A percentile compares a stretch with the other conserved stretches of the same genome.
Evolutionary conservation across 2,329 filamentous ascomycete species (phyloP).

Genomic region (Nigrospora oryzae): DNA sequence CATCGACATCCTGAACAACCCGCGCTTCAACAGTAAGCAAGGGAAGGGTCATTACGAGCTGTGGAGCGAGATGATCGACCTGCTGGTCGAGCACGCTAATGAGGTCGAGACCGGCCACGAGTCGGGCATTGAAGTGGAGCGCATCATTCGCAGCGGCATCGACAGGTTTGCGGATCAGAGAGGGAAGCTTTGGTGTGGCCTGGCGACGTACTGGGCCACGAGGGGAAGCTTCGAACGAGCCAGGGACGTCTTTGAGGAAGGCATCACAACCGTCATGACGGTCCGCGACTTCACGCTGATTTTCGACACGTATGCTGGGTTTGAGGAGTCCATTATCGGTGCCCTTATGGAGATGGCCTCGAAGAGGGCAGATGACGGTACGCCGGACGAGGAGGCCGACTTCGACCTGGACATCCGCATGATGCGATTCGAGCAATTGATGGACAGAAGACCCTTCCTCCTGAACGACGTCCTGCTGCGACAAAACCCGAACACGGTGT

Average conservation of each 20-base stretch:
- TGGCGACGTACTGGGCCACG: conserved; percentile 95
- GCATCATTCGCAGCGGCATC: conserved; percentile 88
- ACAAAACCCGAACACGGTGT: conserved; percentile 93
- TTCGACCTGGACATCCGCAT: conserved; percentile 93
- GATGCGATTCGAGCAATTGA: conserved; percentile 95
- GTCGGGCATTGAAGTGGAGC: conserved; percentile 80
- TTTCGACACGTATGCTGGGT: conserved; percentile 94
- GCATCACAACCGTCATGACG: conserved; percentile 96
- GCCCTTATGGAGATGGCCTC: conserved; percentile 85
- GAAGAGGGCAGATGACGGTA: conserved; percentile 67
- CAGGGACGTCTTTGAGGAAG: conserved; percentile 90
- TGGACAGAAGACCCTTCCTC: conserved; percentile 93
- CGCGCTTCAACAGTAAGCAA: conserved; percentile 83
- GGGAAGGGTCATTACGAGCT: conserved; percentile 93
- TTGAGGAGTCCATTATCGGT: conserved; percentile 91
- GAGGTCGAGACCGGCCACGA: conserved; percentile 76
- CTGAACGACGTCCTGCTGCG: conserved; percentile 92
- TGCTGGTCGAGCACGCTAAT: conserved; percentile 84
- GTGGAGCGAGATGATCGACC: conserved; percentile 95
- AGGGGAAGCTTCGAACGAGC: conserved; percentile 87
- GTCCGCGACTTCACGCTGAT: conserved; percentile 94
- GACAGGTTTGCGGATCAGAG: conserved; percentile 85
- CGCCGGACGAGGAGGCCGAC: conserved; percentile 74
- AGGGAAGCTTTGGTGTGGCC: conserved; percentile 87
- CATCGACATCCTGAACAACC: conserved; percentile 85